Evolutionary conservation across 352 stramenopile species (phyloP).

Genomic region (Phytophthora pinifolia): DNA sequence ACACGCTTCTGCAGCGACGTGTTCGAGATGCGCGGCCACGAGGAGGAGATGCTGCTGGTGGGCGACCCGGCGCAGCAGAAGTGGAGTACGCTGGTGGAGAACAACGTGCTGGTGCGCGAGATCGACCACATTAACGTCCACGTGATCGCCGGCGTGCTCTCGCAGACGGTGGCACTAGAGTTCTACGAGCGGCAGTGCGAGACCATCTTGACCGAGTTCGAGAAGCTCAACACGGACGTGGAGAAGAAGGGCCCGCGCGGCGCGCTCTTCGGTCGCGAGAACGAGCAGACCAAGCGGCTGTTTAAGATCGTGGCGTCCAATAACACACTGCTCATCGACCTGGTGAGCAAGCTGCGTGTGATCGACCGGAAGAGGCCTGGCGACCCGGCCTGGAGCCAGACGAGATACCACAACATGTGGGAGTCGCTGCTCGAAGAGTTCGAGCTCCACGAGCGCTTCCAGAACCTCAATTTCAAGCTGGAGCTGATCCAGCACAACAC

Average conservation of each 20-base stretch:
- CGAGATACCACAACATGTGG: slow-evolving; percentile 93
- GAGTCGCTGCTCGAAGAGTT: slow-evolving; percentile 90
- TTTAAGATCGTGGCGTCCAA: slow-evolving; percentile 94
- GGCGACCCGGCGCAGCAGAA: slow-evolving; percentile 66
- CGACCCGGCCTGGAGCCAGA: slow-evolving; percentile 95
- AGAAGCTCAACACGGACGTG: slow-evolving; percentile 90
- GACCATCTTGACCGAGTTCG: slow-evolving; percentile 94
- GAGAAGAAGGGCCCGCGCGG: slow-evolving; percentile 74
- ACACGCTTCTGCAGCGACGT: slow-evolving; percentile 76
- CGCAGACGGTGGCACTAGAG: slow-evolving; percentile 95
- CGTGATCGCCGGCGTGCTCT: slow-evolving; percentile 95
- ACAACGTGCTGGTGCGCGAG: slow-evolving; percentile 79
- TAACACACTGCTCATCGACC: slow-evolving; percentile 96
- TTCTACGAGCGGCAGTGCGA: slow-evolving; percentile 96
- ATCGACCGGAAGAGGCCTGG: slow-evolving; percentile 92
- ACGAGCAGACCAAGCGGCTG: slow-evolving; percentile 75
- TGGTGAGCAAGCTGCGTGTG: slow-evolving; percentile 96
- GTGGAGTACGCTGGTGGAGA: slow-evolving; percentile 83
- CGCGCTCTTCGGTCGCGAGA: slow-evolving; percentile 74
- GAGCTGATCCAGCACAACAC: slow-evolving; percentile 98
- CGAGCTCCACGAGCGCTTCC: slow-evolving; percentile 94
- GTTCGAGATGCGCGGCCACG: slow-evolving; percentile 77
- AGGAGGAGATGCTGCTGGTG: slow-evolving; percentile 78
- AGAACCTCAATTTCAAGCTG: slow-evolving; percentile 97
- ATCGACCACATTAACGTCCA: slow-evolving; percentile 87